Conservation (phyloP, 352 stramenopile species). For the Phytophthora cryptogea region DNA sequence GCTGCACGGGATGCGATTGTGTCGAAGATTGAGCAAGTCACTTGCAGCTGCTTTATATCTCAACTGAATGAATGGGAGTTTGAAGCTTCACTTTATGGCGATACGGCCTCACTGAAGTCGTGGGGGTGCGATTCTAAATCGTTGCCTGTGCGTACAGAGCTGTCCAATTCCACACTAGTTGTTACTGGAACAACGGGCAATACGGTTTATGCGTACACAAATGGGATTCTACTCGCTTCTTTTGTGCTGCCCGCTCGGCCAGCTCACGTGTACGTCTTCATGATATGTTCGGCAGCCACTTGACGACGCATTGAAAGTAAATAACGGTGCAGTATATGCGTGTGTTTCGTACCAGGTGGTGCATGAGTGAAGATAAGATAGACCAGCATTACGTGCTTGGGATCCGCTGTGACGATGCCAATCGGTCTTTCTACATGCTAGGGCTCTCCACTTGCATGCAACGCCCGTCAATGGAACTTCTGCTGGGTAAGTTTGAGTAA, state of each 20-base stretch:
- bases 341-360: slow-evolving; percentile 20
- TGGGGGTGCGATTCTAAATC: slow-evolving; percentile 7
- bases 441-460: slow-evolving; percentile 39
- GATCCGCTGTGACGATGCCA: slow-evolving; percentile 49
- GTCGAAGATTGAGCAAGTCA: slow-evolving; percentile 23
- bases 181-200: slow-evolving; percentile 51
- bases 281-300: not conserved
- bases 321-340: not conserved
- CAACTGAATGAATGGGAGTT: slow-evolving; percentile 29
- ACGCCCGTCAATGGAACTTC: slow-evolving; percentile 41
- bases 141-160: slow-evolving; percentile 9
- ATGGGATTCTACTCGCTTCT: slow-evolving; percentile 47
- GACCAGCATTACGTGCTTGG: slow-evolving; percentile 35
- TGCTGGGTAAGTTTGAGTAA: slow-evolving; percentile 43
- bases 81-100: slow-evolving; percentile 1
- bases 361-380: slow-evolving; percentile 28
- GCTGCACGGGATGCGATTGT: not conserved
- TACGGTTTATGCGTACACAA: slow-evolving; percentile 51
- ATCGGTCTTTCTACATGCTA: slow-evolving; percentile 59
- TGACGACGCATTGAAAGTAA: not conserved
- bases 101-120: slow-evolving; percentile 1
- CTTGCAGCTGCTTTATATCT: slow-evolving; percentile 38
- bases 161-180: slow-evolving; percentile 35
- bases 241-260: slow-evolving; percentile 48
- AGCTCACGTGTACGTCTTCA: slow-evolving; percentile 46